Percentiles rank a stretch among this genome's conserved stretches.
These are phyloP conservation scores for Senna tora DNA, from an alignment of 306 rosid genomes.

Conservation along the genomic window DNA sequence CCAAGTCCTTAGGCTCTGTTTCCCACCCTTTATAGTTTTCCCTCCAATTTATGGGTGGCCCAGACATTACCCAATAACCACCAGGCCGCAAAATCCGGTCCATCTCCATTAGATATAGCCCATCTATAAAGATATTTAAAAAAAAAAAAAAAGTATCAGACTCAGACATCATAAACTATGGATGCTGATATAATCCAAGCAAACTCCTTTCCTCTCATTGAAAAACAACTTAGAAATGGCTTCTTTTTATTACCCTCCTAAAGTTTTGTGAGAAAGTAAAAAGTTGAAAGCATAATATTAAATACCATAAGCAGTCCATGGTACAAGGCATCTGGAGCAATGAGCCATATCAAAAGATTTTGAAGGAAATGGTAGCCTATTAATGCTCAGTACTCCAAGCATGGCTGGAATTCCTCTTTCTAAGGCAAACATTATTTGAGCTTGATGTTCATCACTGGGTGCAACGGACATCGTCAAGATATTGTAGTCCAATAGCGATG, in stretches of 20 bases:
- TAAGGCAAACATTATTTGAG: slow-evolving; percentile 59
- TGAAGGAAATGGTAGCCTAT: slow-evolving; percentile 62
- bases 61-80: slow-evolving; percentile 70
- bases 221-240: not conserved
- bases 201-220: not conserved
- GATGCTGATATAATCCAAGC: slow-evolving; percentile 2
- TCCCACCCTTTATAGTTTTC: slow-evolving; percentile 50
- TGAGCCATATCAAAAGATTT: slow-evolving; percentile 66
- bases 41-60: slow-evolving; percentile 72
- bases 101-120: slow-evolving; percentile 55
- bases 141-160: slow-evolving; percentile 13
- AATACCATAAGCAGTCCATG: slow-evolving; percentile 61
- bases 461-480: slow-evolving; percentile 64
- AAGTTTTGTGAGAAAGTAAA: slow-evolving; percentile 5
- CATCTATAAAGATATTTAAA: slow-evolving; percentile 43
- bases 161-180: slow-evolving; percentile 23
- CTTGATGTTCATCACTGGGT: slow-evolving; percentile 59
- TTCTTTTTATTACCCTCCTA: not conserved
- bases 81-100: slow-evolving; percentile 62
- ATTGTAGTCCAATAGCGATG: slow-evolving; percentile 50
- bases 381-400: slow-evolving; percentile 59
- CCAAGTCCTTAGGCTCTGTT: slow-evolving; percentile 42
- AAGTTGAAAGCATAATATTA: slow-evolving; percentile 29
- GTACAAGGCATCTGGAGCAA: slow-evolving; percentile 70
- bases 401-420: slow-evolving; percentile 77